phyloP scores from a whole-genome alignment of 116 monocot species.

The Posidonia oceanica region DNA sequence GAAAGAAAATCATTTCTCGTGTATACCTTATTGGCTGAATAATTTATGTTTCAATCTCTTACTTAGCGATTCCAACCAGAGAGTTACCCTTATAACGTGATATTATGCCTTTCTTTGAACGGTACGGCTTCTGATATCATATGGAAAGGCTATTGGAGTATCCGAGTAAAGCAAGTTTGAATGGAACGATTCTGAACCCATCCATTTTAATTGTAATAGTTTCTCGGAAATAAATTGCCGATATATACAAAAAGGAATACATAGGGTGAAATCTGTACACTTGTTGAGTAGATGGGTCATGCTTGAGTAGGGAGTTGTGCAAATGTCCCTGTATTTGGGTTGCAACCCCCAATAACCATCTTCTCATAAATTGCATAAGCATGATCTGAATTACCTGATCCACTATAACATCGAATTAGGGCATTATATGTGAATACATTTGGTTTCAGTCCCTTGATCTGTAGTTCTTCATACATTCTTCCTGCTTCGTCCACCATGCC shows the following conservation, averaged over 20 bases:
- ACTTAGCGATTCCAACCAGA: too few species aligned
- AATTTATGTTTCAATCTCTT: too few species aligned
- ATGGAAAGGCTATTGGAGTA: too few species aligned
- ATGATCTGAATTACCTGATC: conserved; percentile 37
- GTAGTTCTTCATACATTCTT: conserved; percentile 75
- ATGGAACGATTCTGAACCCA: background rate
- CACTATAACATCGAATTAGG: conserved; percentile 71
- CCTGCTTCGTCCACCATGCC: conserved; percentile 68
- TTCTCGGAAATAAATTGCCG: background rate
- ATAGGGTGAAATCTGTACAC: background rate
- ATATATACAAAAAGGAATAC: background rate
- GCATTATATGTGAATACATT: conserved; percentile 98
- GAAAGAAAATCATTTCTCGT: too few species aligned
- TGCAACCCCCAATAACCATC: conserved; percentile 76
- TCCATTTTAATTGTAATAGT: background rate
- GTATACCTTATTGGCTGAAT: too few species aligned
- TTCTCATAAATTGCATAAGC: conserved; percentile 63
- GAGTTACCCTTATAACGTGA: too few species aligned
- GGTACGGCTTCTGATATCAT: too few species aligned
- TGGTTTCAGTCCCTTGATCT: conserved; percentile 50
- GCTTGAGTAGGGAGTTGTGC: conserved; percentile 70
- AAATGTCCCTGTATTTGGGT: conserved; percentile 73
- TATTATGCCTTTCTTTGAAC: too few species aligned
- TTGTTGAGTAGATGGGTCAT: background rate
- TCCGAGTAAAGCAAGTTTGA: background rate